Evolutionary conservation across 495 filamentous ascomycete species (phyloP).

Genomic region (Penicillium soppii): DNA sequence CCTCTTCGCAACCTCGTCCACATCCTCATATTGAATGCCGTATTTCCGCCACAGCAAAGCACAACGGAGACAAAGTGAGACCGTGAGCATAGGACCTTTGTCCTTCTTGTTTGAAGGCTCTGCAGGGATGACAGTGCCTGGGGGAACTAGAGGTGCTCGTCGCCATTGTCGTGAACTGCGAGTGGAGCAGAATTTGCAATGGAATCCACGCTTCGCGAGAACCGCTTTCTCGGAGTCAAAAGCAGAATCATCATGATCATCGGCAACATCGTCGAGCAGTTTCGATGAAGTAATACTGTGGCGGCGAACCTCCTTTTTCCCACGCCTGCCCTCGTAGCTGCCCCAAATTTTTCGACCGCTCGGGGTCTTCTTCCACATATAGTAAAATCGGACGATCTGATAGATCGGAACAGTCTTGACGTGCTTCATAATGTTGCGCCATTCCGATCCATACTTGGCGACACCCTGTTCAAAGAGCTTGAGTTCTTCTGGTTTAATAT

Average conservation of each 20-base stretch:
- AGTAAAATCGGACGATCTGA: conserved; percentile 88
- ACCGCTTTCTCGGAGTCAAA: conserved; percentile 89
- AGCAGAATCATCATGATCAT: conserved; percentile 92
- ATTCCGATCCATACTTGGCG: conserved; percentile 86
- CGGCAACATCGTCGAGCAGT: conserved; percentile 86
- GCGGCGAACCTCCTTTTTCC: conserved; percentile 76
- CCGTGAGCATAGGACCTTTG: conserved; percentile 71
- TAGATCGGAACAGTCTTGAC: conserved; percentile 70
- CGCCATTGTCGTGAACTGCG: conserved; percentile 86
- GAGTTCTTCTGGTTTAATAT: conserved; percentile 71
- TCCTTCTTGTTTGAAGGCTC: conserved; percentile 69
- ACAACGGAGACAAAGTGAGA: conserved; percentile 86
- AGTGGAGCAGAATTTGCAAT: conserved; percentile 91
- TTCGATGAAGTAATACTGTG: conserved; percentile 57
- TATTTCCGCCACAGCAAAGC: conserved; percentile 92
- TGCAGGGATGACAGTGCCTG: conserved; percentile 67
- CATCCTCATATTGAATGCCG: conserved; percentile 90
- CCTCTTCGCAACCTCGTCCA: conserved; percentile 92
- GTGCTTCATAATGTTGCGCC: conserved; percentile 77
- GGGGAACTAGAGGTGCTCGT: conserved; percentile 72
- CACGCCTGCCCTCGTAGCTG: conserved; percentile 78
- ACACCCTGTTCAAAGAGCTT: conserved; percentile 94
- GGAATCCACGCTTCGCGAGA: conserved; percentile 74
- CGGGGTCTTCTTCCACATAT: conserved; percentile 96
- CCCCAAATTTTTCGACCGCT: conserved; percentile 87